These are phyloP conservation scores for Torulaspora delbrueckii DNA, from an alignment of 805 yeast species.

Conservation along the genomic window DNA sequence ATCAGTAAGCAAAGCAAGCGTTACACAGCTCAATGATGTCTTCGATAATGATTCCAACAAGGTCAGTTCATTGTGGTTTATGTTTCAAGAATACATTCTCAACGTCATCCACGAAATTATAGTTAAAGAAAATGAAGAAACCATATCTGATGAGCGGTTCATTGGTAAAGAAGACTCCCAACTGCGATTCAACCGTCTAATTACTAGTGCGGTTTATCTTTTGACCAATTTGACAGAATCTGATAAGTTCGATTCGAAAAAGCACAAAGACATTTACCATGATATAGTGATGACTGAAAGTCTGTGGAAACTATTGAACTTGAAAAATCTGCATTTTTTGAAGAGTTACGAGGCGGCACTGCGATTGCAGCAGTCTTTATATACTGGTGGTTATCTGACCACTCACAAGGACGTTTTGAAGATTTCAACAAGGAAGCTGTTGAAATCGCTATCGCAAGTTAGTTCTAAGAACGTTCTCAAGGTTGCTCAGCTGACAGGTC, in stretches of 20 bases:
- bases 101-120: constrained; percentile 51
- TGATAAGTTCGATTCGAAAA: constrained; percentile 22
- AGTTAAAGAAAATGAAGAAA: constrained; percentile 51
- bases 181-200: constrained; percentile 56
- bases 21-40: constrained; percentile 43
- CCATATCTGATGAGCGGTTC: constrained; percentile 71
- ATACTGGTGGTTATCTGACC: constrained; percentile 18
- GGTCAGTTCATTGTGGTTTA: constrained; percentile 53
- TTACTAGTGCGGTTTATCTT: constrained; percentile 47
- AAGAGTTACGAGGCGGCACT: constrained; percentile 42
- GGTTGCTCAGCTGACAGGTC: constrained; percentile 44
- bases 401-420: constrained; percentile 32
- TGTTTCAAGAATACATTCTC: constrained; percentile 53
- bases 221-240: constrained; percentile 32
- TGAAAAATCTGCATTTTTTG: constrained; percentile 38
- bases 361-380: constrained; percentile 35
- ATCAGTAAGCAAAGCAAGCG: constrained; percentile 49
- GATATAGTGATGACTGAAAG: constrained; percentile 40
- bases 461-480: constrained; percentile 37
- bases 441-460: constrained; percentile 35
- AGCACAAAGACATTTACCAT: constrained; percentile 20
- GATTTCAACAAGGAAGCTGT: constrained; percentile 29
- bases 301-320: constrained; percentile 41
- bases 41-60: constrained; percentile 55
- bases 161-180: constrained; percentile 60